Evolutionary conservation across 2,329 filamentous ascomycete species (phyloP), one percentile per base, ranked within the genome.

Genomic region (Fusarium sacchari): DNA sequence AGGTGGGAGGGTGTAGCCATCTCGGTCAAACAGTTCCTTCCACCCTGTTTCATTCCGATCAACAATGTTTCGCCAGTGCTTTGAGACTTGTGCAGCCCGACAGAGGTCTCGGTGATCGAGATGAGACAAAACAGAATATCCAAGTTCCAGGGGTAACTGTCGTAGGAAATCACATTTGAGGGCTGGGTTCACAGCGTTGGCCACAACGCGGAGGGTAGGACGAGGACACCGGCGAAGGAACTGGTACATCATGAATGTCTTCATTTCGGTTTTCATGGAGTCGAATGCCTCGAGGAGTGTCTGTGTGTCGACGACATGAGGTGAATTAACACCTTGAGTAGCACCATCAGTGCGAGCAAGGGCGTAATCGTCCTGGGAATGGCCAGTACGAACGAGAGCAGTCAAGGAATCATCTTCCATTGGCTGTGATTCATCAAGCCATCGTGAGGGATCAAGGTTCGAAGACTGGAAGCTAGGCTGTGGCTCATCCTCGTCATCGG

Each of bases 161-260:
- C 90, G 90, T 56, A 99, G 85, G 71, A 98, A 98, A 80, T 99
- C 96, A 79, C 95, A 97, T 82, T 97, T 98, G 64, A 99, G 84
- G 0, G 96, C 94, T 13, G 96, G 96, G 78, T 97, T 98, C 73
- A 99, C 95, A 20, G 95, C 91, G 74, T 95, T 92, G 40, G 96
- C 95, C 62, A 99, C 92, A 61, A 97, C 92, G 78, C 96, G 94
- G 10, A 99, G 86, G 0, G 95, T 97, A 46, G 94, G 92, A 75
- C 97, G 93, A 11, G 94, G 90, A 79, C 95, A 98, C 52, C 96
- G 89, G 64, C 94, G 92, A 32, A 99, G 88, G 62, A 99, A 90
- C 80, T 99, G 96, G 80, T 97, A 98, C 91, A 99, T 97, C 83
- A 99, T 92, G 80, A 97, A 97, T 0, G 93, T 93, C 83, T 99